Conservation (phyloP, 208 protist species). For the Leishmania aethiopica region DNA sequence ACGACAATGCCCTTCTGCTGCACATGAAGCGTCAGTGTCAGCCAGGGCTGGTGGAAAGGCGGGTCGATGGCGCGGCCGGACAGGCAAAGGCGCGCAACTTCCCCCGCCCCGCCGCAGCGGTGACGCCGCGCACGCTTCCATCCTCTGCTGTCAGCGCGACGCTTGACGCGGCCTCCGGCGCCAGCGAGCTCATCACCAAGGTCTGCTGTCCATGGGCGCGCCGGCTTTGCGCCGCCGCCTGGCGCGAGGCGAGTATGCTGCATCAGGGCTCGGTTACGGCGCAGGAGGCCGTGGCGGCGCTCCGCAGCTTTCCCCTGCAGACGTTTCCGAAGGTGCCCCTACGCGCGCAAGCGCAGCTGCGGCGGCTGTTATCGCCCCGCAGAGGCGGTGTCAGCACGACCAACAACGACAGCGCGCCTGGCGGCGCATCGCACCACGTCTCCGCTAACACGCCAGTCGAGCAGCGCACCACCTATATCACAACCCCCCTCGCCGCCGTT, state of each 20-base stretch:
- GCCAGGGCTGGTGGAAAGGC: not conserved
- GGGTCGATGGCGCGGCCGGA: not conserved
- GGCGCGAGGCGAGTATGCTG: not conserved
- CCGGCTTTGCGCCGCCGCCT: constrained; percentile 9
- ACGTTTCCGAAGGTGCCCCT: not conserved
- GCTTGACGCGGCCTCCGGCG: constrained; percentile 5
- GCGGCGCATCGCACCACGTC: not conserved
- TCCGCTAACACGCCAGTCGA: constrained; percentile 19
- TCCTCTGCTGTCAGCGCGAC: not conserved
- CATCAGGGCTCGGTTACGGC: not conserved
- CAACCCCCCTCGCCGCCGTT: constrained; percentile 3
- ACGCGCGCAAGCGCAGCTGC: constrained; percentile 2
- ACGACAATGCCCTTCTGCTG: constrained; percentile 1
- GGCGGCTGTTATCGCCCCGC: not conserved
- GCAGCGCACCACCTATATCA: constrained; percentile 27
- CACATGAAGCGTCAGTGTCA: constrained; percentile 22
- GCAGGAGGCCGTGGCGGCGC: constrained; percentile 7
- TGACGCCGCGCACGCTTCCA: not conserved
- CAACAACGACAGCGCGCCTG: not conserved
- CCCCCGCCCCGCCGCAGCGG: not conserved
- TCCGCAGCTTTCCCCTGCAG: constrained; percentile 1
- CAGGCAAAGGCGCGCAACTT: not conserved
- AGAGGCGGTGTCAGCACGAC: not conserved
- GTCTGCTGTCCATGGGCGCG: constrained; percentile 25
- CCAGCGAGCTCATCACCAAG: constrained; percentile 14